Percentiles rank a stretch among this genome's conserved stretches.
Conservation (phyloP, 306 rosid genomes). For the Dalbergia oliveri region DNA sequence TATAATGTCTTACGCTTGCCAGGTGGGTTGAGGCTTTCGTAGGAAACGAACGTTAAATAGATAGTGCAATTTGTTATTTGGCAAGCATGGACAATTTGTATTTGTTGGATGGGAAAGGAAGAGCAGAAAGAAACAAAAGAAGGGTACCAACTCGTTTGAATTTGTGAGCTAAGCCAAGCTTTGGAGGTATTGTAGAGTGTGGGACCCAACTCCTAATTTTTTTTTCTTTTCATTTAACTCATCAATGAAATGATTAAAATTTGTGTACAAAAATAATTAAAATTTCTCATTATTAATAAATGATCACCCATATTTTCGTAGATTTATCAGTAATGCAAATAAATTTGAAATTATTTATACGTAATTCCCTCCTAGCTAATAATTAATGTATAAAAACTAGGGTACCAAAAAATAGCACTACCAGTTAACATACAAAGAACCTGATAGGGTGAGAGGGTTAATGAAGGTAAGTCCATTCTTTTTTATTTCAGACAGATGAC, state of each 20-base stretch:
- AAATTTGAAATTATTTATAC: no score
- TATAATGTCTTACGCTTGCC: slow-evolving; percentile 5
- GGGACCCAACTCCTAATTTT: slow-evolving; percentile 59
- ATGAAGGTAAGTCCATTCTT: slow-evolving; percentile 55
- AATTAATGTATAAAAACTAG: no score
- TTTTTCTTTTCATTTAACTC: background rate
- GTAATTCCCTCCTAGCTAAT: no score
- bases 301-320: no score
- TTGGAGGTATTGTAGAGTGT: slow-evolving; percentile 58
- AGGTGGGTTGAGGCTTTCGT: slow-evolving; percentile 35
- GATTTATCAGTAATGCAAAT: no score
- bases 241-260: no score
- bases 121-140: slow-evolving; percentile 47
- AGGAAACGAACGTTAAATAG: slow-evolving; percentile 31
- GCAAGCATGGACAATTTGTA: slow-evolving; percentile 29
- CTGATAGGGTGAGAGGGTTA: slow-evolving; percentile 46
- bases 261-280: no score
- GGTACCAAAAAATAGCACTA: no score
- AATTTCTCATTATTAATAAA: no score
- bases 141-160: slow-evolving; percentile 67
- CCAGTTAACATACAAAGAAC: slow-evolving; percentile 51
- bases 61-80: slow-evolving; percentile 9
- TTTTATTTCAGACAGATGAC: slow-evolving; percentile 54
- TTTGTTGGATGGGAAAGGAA: slow-evolving; percentile 15
- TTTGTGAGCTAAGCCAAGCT: slow-evolving; percentile 59